Conservation (phyloP, 1,284 basidiomycete genomes). For the Macrocystidia cucumis region DNA sequence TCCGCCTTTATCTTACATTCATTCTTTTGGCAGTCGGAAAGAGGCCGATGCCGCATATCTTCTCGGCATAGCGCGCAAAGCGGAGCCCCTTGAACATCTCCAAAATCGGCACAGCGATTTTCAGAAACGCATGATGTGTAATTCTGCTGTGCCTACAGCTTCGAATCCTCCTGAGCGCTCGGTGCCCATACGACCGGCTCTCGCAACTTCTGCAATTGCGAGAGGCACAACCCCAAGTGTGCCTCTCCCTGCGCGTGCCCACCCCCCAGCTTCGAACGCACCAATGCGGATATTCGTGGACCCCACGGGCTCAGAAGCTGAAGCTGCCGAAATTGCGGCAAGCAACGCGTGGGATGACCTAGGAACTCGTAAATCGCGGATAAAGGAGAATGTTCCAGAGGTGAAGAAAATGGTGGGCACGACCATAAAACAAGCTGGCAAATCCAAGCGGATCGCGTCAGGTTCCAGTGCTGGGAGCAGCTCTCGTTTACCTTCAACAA, state of each 20-base stretch:
- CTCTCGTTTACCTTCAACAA: slow-evolving; percentile 16
- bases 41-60: slow-evolving; percentile 86
- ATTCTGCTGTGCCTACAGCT: slow-evolving; percentile 23
- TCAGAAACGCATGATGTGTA: slow-evolving; percentile 71
- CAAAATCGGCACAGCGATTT: slow-evolving; percentile 73
- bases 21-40: slow-evolving; percentile 47
- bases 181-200: slow-evolving; percentile 14
- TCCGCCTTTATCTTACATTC: slow-evolving; percentile 8
- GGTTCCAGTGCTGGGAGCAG: slow-evolving; percentile 21
- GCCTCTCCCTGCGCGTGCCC: slow-evolving; percentile 17
- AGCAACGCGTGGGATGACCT: slow-evolving; percentile 58
- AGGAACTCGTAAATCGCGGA: slow-evolving; percentile 63
- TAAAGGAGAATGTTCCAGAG: slow-evolving; percentile 70
- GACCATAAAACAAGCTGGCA: slow-evolving; percentile 52
- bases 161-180: slow-evolving; percentile 21
- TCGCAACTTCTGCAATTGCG: slow-evolving; percentile 11
- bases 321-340: slow-evolving; percentile 28
- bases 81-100: slow-evolving; percentile 69
- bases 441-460: slow-evolving; percentile 42
- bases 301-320: slow-evolving; percentile 41
- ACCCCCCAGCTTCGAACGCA: slow-evolving; percentile 46
- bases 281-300: slow-evolving; percentile 68
- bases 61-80: slow-evolving; percentile 79
- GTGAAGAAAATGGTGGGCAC: slow-evolving; percentile 59
- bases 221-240: slow-evolving; percentile 13